Percentiles rank a stretch among this genome's conserved stretches.
Evolutionary conservation across 768 basidiomycete species (phyloP).

Genomic region (Trametes sanguinea): DNA sequence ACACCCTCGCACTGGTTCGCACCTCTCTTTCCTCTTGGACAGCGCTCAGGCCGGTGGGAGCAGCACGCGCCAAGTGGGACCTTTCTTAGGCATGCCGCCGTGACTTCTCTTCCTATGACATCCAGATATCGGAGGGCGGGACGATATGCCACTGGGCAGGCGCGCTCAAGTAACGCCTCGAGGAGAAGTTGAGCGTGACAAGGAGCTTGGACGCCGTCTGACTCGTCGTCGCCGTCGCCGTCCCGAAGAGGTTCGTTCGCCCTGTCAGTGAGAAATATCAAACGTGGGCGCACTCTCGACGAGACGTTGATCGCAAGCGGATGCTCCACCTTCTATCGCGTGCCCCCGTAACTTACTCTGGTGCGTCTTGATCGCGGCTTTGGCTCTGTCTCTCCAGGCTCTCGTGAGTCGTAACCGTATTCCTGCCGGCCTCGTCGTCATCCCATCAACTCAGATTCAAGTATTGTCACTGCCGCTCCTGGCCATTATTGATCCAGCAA

Average conservation of each 20-base stretch:
- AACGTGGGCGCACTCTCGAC: no score
- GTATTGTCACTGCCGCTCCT: no score
- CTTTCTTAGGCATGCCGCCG: no score
- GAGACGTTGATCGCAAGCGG: not conserved
- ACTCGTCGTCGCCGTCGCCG: not conserved
- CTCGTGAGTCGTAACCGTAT: not conserved
- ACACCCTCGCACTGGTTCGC: not conserved
- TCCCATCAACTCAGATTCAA: no score
- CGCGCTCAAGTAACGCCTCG: not conserved
- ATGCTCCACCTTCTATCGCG: constrained; percentile 3
- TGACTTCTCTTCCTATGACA: not conserved
- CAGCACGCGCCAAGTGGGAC: no score
- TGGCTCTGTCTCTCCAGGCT: not conserved
- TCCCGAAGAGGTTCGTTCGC: not conserved
- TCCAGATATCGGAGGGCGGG: not conserved
- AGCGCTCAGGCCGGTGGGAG: no score
- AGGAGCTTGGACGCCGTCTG: no score
- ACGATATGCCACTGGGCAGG: not conserved
- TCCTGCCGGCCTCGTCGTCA: no score
- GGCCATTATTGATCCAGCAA: no score
- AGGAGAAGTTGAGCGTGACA: no score
- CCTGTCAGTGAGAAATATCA: no score
- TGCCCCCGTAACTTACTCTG: not conserved
- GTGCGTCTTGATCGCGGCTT: not conserved
- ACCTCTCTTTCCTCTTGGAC: no score